Base-by-base conservation (phyloP, 2,329 filamentous ascomycete species). In the Dryadomyces quercivorus region DNA sequence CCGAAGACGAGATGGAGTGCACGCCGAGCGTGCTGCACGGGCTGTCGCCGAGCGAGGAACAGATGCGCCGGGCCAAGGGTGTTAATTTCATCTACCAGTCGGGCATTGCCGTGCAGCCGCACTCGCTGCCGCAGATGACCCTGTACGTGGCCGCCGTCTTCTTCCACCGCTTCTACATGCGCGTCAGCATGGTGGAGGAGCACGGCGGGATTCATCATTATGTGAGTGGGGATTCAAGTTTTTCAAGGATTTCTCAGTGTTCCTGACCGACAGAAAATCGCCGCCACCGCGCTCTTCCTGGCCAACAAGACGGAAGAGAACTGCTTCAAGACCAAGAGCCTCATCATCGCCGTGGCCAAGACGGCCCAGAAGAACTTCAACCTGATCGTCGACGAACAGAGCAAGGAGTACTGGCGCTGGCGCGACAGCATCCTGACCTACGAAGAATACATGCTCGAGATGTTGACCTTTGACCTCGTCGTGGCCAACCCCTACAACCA, bases 331-430 rank as follows among this genome's bases (percentile, higher is more conserved):
- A 95, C 95, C 62, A 94, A 89, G 64, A 90, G 96, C 60, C 78
- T 98, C 57, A 92, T 98, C 60, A 85, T 96, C 36, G 88, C 91
- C 1, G 93, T 95, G 63, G 93, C 90, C 57, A 88, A 92, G 60
- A 89, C 96, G 20, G 93, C 92, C 31, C 90, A 96, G 69, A 97
- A 98, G 72, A 92, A 97, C 62, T 77, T 88, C 1, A 87, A 89
- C 63, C 80, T 96, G 56, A 75, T 92, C 53, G 88, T 97, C 52
- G 93, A 98, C 66, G 93, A 97, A 69, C 91, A 97, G 68, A 94
- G 87, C 61, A 97, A 96, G 65, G 93, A 98, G 65, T 98, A 93
- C 67, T 98, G 93, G 93, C 82, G 87, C 64, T 98, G 93, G 93
- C 82, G 90, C 58, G 93, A 98, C 66, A 93, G 86, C 56, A 95